Base-by-base conservation (phyloP, 306 rosid genomes). In the Spatholobus suberectus region DNA sequence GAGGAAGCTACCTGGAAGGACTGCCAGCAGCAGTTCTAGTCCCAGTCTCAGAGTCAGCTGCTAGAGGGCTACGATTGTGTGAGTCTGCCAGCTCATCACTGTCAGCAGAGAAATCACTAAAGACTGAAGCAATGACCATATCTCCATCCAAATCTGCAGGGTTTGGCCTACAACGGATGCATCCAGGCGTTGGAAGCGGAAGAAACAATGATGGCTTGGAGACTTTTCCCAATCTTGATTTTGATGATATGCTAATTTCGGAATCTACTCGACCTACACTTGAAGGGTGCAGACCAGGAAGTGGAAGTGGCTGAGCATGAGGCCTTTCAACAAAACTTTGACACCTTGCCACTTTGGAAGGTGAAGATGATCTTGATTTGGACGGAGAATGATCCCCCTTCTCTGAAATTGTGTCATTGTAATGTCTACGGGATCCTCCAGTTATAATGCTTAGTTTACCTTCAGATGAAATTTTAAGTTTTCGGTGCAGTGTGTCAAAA, bases 281-380 rank as follows among this genome's bases (percentile, higher is more conserved):
- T 35, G 96, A 86, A 77, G 92, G 95, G 75, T 86, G 90, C 81
- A 73, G 84, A n/a, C 88, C 85, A 73, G 99, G 99, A 86, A 91
- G 98, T 20, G 99, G 99, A 71, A 96, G 97, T 54, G 98, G 98
- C 61, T 94, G 99, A 84, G 99, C 89, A 88, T 49, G 88, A 72
- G 92, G 84, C 85, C 99, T 92, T 85, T 92, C 98, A 27, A 87
- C 89, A 88, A 96, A 96, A 89, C 99, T 96, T 87, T 94, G 99
- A 87, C 97, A 92, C 90, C 99, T 91, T 41, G 86, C 85, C 35
- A 96, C 99, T 87, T 91, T 96, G 86, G 97, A 92, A 74, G 99
- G 98, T 7, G 99, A 96, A 77, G 98, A 92, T 2, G 97, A 94
- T 86, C 96, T 89, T 81, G 98, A 91, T 82, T 77, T 92, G 73